phyloP scores from a whole-genome alignment of 2,329 filamentous ascomycete genomes.

The Talaromyces sp. region DNA sequence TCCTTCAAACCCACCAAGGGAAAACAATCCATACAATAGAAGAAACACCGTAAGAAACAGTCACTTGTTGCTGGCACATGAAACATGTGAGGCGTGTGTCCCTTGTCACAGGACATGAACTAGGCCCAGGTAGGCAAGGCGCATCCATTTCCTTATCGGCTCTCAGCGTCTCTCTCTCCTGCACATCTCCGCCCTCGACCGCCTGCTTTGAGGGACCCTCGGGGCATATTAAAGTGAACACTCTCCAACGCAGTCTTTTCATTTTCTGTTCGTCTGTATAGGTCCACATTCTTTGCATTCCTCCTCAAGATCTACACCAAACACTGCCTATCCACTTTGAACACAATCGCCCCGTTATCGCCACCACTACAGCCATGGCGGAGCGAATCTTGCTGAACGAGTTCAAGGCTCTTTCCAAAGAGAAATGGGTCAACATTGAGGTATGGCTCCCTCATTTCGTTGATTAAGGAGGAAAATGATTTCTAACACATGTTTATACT shows the following conservation, averaged over 20 bases:
- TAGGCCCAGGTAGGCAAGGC: background rate
- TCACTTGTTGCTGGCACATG: background rate
- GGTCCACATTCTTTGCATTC: background rate
- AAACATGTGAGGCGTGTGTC: background rate
- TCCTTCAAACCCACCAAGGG: no score
- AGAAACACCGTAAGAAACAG: background rate
- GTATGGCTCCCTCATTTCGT: conserved; percentile 41
- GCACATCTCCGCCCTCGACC: background rate
- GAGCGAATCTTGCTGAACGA: conserved; percentile 87
- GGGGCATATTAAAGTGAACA: background rate
- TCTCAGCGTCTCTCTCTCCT: background rate
- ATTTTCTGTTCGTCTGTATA: background rate
- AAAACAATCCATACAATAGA: no score
- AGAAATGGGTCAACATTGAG: conserved; percentile 91
- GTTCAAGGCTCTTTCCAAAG: conserved; percentile 72
- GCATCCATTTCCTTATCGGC: background rate
- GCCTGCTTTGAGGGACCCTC: background rate
- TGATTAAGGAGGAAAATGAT: background rate
- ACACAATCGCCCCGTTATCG: background rate
- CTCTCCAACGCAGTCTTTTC: background rate
- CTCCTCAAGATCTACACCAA: background rate
- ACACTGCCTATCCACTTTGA: background rate
- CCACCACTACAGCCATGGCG: conserved; percentile 23
- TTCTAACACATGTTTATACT: background rate
- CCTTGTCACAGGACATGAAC: background rate